Base-by-base conservation (phyloP, 192 early-diverging fungal genomes). In the Entomortierella chlamydospora region DNA sequence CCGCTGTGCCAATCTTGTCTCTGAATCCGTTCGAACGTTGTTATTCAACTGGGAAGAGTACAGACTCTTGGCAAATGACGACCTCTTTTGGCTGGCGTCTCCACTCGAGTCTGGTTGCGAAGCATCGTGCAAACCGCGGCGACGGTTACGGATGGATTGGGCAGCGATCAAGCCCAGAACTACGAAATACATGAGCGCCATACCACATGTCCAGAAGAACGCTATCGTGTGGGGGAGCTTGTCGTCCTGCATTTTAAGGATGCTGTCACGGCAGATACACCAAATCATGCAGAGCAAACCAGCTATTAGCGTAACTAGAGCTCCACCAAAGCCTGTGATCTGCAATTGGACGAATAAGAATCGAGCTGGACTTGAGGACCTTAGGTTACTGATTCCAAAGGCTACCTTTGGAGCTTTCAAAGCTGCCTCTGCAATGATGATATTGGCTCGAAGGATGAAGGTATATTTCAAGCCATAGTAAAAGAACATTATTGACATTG, bases 381-480 rank as follows among this genome's bases (percentile, higher is more conserved):
- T 53, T 1, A 79, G 51, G 23, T 79, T 79, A 17, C 62, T 55
- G 41, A 79, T 79, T 11, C 68, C 76, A 61, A 79, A 79, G 15
- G 76, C 76, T 23, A 62, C 76, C 31, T 28, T 47, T 18, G 76
- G 76, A 11, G 76, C 76, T 47, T 55, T 70, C 17, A 79, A 58
- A 4, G 68, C 76, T 0, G 76, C 61, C 57, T 79, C 76, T 0
- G 76, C 76, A 30, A 79, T 70, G 50, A 79, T 70, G 33, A 79
- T 79, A 4, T 79, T 79, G 57, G 76, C 76, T 0, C 63, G 76
- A 9, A 79, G 63, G 39, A 79, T 79, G 22, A 79, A 79, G 1
- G 76, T 79, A 66, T 79, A 79, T 63, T 79, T 79, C 55, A 79
- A 62, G 11, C 76, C 76, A 52, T 79, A 79, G 62, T 79, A 79